Percentiles rank a stretch among this genome's conserved stretches.
Evolutionary conservation across 257 asterid genomes (phyloP).

Genomic region (Ilex asprella): DNA sequence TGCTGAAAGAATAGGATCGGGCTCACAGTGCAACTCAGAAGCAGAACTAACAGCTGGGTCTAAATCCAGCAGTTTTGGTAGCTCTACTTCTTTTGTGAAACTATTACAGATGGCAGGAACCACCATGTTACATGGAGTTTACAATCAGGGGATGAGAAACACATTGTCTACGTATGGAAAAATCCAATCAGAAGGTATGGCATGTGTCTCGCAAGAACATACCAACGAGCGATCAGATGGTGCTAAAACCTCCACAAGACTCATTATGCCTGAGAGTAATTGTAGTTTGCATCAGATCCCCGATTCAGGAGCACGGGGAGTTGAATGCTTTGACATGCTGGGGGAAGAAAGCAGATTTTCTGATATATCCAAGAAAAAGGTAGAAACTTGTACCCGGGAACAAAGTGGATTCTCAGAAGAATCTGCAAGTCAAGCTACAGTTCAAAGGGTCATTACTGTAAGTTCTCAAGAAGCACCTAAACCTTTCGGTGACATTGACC

Average conservation of each 20-base stretch:
- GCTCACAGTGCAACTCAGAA: constrained; percentile 43
- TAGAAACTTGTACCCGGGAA: constrained; percentile 36
- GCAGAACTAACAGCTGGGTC: constrained; percentile 28
- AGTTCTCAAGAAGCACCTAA: constrained; percentile 23
- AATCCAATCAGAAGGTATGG: constrained; percentile 22
- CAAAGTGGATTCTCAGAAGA: constrained; percentile 58
- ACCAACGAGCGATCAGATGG: constrained; percentile 14
- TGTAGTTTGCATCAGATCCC: constrained; percentile 15
- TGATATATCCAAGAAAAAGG: constrained; percentile 19
- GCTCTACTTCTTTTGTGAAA: constrained; percentile 43
- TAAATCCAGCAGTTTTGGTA: constrained; percentile 19
- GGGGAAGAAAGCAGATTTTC: constrained; percentile 20
- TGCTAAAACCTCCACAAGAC: background rate
- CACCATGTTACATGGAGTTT: constrained; percentile 26
- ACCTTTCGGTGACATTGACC: constrained; percentile 27
- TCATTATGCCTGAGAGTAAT: constrained; percentile 7
- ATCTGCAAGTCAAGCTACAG: constrained; percentile 41
- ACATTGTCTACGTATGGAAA: constrained; percentile 12
- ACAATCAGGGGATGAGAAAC: constrained; percentile 22
- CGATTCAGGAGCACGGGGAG: constrained; percentile 31
- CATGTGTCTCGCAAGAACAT: constrained; percentile 16
- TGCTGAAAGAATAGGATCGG: constrained; percentile 41
- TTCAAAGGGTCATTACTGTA: constrained; percentile 20
- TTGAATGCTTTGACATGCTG: constrained; percentile 17
- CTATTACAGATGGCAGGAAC: constrained; percentile 50